phyloP scores from a whole-genome alignment of 768 basidiomycete species.

The Galerina marginata region DNA sequence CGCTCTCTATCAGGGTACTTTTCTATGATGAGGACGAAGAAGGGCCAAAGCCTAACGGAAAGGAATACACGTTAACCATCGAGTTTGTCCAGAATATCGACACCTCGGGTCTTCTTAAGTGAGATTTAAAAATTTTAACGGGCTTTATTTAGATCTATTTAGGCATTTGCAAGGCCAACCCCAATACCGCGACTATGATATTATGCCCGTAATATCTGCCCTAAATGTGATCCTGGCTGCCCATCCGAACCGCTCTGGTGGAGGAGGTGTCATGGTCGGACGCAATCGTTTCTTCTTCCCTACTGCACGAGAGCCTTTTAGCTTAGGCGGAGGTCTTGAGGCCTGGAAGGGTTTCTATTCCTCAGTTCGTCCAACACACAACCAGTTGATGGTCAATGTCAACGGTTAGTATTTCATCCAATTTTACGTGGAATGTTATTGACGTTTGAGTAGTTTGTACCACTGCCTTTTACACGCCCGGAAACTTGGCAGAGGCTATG shows the following conservation, averaged over 20 bases:
- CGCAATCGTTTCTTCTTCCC: constrained; percentile 72
- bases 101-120: constrained; percentile 52
- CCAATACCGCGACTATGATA: constrained; percentile 60
- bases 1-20: constrained; percentile 46
- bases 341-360: constrained; percentile 65
- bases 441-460: constrained; percentile 47
- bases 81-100: constrained; percentile 55
- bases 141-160: constrained; percentile 33
- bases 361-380: constrained; percentile 60
- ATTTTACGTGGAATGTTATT: background rate
- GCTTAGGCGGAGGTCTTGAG: constrained; percentile 59
- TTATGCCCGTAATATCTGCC: constrained; percentile 63
- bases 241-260: constrained; percentile 52
- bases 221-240: constrained; percentile 69
- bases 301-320: constrained; percentile 50
- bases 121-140: constrained; percentile 31
- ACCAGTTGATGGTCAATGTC: constrained; percentile 67
- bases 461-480: constrained; percentile 64
- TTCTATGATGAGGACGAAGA: constrained; percentile 59
- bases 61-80: constrained; percentile 53
- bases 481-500: constrained; percentile 71
- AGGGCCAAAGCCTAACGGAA: constrained; percentile 46
- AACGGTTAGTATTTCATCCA: constrained; percentile 54
- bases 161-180: constrained; percentile 61
- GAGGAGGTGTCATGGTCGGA: constrained; percentile 71